A percentile compares a stretch with the other conserved stretches of the same genome.
These are phyloP conservation scores for Carex myosuroides DNA, from an alignment of 176 grass and related monocot species.

Conservation along the genomic window DNA sequence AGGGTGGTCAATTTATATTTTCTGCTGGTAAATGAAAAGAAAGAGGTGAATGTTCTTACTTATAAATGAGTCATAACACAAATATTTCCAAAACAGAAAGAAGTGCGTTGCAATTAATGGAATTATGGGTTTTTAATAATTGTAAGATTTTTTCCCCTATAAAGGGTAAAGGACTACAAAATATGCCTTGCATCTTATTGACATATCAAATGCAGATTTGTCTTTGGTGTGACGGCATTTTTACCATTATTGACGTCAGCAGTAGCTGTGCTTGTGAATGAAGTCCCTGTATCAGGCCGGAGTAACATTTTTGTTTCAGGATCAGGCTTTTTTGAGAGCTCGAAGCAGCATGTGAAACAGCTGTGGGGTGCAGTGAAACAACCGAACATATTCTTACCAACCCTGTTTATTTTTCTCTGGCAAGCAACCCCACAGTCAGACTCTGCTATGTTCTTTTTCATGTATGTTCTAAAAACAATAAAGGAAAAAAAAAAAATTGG, in stretches of 20 bases:
- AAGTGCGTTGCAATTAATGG: neutral
- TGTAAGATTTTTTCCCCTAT: neutral
- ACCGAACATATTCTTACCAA: constrained; percentile 73
- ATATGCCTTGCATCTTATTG: constrained; percentile 25
- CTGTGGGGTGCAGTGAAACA: constrained; percentile 84
- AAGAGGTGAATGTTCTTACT: neutral
- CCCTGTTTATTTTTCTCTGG: constrained; percentile 94
- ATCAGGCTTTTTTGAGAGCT: constrained; percentile 59
- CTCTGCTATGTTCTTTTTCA: constrained; percentile 89
- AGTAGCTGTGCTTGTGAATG: constrained; percentile 92
- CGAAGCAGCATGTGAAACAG: constrained; percentile 55
- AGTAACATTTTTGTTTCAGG: constrained; percentile 30
- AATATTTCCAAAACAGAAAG: neutral
- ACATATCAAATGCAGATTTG: constrained; percentile 54
- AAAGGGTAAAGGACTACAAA: neutral
- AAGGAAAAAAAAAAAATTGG: neutral
- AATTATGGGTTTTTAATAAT: neutral
- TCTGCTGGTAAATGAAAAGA: neutral
- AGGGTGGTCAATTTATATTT: neutral
- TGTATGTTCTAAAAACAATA: constrained; percentile 41
- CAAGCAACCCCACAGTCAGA: constrained; percentile 97
- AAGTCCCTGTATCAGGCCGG: constrained; percentile 29
- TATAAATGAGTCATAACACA: neutral
- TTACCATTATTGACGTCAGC: constrained; percentile 84
- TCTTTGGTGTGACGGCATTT: constrained; percentile 88